Evolutionary conservation across 768 basidiomycete species (phyloP), one percentile per base, ranked within the genome.

Genomic region (Sarcodon sp.): DNA sequence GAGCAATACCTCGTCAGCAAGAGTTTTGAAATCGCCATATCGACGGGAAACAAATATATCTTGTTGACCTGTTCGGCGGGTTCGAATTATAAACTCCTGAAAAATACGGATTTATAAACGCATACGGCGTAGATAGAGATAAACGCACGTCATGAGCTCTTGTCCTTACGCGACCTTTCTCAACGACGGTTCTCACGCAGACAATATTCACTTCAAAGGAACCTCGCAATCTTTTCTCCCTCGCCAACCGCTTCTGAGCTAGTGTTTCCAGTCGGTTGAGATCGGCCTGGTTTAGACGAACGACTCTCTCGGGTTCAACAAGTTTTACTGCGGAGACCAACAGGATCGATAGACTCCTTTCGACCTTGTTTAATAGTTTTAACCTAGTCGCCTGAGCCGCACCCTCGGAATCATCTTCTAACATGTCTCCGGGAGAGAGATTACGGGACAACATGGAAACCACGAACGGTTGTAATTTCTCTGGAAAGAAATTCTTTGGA

Each of bases 71-170:
- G 79, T 75, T 37, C 91, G 73, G 12, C 83, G 74, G 0, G 93
- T 98, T 32, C 90, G 79, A 32, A 99, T 79, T 55, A 99, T 81
- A 61, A 99, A 99, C 72, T 98, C 96, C 87, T 98, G n/a, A 57
- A 13, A 44, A 38, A 44, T 48, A 44, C 54, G 11, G 18, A 36
- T 34, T n/a, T 32, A 35, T 12, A 44, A 21, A 33, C 5, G 7
- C 12, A 21, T 15, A 9, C 45, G 38, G 49, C 31, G 2, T 46
- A 33, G 36, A 47, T 6, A 44, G 48, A 33, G 33, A 37, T 48
- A 12, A n/a, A 67, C 77, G 53, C 59, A 87, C 93, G 66, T 99
- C 93, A 63, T 96, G 93, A 10, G 71, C 76, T 55, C 83, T 79
- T 61, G 79, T 90, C 50, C 96, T 71, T 53, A 99, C 75, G 36